phyloP scores from a whole-genome alignment of 1,284 basidiomycete species.

The Rhodotorula mucilaginosa region DNA sequence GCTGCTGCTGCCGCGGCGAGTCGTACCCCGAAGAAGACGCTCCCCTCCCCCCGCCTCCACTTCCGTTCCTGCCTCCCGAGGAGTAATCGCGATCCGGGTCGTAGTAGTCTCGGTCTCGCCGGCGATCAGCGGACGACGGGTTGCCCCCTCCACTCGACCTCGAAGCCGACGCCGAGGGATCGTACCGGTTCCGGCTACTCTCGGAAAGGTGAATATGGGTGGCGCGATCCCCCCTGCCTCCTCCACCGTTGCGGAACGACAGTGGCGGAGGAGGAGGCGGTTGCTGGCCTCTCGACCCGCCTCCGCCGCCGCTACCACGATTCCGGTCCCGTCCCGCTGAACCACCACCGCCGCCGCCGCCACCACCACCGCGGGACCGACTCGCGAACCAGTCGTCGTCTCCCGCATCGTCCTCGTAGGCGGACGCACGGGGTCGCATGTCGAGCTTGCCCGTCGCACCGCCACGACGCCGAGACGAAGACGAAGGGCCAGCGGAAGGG shows the following conservation, averaged over 20 bases:
- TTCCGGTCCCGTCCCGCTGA: too few relatives aligned
- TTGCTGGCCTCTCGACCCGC: not conserved
- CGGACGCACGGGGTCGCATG: not conserved
- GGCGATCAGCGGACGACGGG: not conserved
- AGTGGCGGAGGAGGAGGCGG: slow-evolving; percentile 1
- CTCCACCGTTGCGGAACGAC: not conserved
- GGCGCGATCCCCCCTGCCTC: not conserved
- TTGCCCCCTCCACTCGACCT: not conserved
- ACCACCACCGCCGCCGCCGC: not conserved
- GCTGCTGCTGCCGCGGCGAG: not conserved
- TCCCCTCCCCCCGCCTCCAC: not conserved
- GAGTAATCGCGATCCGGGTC: slow-evolving; percentile 10
- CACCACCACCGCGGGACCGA: not conserved
- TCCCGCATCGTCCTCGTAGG: slow-evolving; percentile 10
- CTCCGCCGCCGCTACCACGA: not conserved
- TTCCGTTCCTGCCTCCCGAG: not conserved
- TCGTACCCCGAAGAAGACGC: slow-evolving; percentile 3
- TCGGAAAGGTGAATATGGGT: slow-evolving; percentile 25
- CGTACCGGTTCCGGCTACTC: slow-evolving; percentile 11
- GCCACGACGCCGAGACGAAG: slow-evolving; percentile 7
- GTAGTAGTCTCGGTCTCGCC: slow-evolving; percentile 1
- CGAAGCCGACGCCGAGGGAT: not conserved
- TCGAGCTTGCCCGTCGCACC: slow-evolving; percentile 14
- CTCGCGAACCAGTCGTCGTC: slow-evolving; percentile 40
- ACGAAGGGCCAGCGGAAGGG: slow-evolving; percentile 11